These are phyloP conservation scores for Soucietia sequanensis DNA, from an alignment of 805 yeast species.

Conservation along the genomic window DNA sequence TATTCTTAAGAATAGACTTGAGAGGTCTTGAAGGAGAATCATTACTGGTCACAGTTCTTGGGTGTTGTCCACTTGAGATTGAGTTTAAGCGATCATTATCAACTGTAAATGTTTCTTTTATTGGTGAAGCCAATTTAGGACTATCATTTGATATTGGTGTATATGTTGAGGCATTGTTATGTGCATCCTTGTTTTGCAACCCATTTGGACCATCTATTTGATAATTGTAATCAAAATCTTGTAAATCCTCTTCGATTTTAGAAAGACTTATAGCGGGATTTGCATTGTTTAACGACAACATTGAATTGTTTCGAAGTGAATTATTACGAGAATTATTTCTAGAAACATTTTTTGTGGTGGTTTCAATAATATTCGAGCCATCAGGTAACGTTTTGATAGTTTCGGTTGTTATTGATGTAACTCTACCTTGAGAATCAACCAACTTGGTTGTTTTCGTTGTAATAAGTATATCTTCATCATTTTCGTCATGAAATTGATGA, in stretches of 20 bases:
- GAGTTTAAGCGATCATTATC: slow-evolving; percentile 1
- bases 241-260: slow-evolving; percentile 44
- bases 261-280: slow-evolving; percentile 22
- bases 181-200: slow-evolving; percentile 2
- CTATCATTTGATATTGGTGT: not conserved
- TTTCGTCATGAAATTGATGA: slow-evolving; percentile 12
- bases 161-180: slow-evolving; percentile 1
- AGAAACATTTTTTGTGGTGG: slow-evolving; percentile 40
- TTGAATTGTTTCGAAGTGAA: slow-evolving; percentile 18
- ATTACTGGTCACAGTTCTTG: slow-evolving; percentile 1
- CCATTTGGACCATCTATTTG: slow-evolving; percentile 25
- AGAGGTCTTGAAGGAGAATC: slow-evolving; percentile 24
- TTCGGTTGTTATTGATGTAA: slow-evolving; percentile 35
- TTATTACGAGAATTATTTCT: slow-evolving; percentile 32
- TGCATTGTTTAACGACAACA: slow-evolving; percentile 9
- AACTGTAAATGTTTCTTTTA: not conserved
- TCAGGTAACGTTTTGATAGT: slow-evolving; percentile 38
- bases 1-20: slow-evolving; percentile 35
- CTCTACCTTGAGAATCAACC: slow-evolving; percentile 39
- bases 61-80: not conserved
- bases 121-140: not conserved
- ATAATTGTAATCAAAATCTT: slow-evolving; percentile 42
- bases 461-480: slow-evolving; percentile 20
- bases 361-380: slow-evolving; percentile 43
- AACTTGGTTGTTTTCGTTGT: slow-evolving; percentile 45